These are phyloP conservation scores for Porphyrellus cyaneotinctus DNA, from an alignment of 768 basidiomycete genomes.

Conservation along the genomic window DNA sequence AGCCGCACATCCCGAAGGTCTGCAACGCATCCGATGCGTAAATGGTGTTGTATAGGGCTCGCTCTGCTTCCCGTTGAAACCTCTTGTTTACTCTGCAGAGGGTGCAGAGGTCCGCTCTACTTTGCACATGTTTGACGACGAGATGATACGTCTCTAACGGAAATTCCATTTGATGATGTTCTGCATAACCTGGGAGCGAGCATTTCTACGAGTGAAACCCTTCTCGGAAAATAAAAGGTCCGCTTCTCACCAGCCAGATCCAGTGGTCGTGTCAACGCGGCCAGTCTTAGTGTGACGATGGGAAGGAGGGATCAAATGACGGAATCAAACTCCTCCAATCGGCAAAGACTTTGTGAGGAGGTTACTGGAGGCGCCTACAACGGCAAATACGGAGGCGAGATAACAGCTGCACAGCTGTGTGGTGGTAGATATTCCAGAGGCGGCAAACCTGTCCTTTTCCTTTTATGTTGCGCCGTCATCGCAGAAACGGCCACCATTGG, in stretches of 20 bases:
- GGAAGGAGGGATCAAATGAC: not conserved
- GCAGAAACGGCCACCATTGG: constrained; percentile 3
- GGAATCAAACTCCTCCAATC: not conserved
- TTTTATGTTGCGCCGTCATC: constrained; percentile 13
- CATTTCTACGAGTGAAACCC: not conserved
- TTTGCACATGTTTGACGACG: constrained; percentile 50
- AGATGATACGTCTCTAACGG: constrained; percentile 56
- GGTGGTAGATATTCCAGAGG: constrained; percentile 1
- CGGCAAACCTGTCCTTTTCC: not conserved
- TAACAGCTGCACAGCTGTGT: not conserved
- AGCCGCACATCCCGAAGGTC: constrained; percentile 43
- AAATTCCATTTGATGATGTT: constrained; percentile 47
- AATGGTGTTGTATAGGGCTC: constrained; percentile 56
- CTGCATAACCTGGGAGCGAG: constrained; percentile 33
- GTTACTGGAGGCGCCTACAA: not conserved
- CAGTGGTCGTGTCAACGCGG: not conserved
- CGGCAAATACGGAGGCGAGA: not conserved
- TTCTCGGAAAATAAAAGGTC: not conserved
- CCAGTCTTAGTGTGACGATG: not conserved
- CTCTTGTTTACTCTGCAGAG: constrained; percentile 56
- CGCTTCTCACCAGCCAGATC: constrained; percentile 9
- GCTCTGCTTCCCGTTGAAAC: constrained; percentile 54
- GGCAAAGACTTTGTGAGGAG: not conserved
- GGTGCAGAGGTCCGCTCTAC: constrained; percentile 49
- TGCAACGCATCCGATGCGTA: constrained; percentile 39